phyloP scores from a whole-genome alignment of 1,139 yeast species.

The Waltiozyma sp. region DNA sequence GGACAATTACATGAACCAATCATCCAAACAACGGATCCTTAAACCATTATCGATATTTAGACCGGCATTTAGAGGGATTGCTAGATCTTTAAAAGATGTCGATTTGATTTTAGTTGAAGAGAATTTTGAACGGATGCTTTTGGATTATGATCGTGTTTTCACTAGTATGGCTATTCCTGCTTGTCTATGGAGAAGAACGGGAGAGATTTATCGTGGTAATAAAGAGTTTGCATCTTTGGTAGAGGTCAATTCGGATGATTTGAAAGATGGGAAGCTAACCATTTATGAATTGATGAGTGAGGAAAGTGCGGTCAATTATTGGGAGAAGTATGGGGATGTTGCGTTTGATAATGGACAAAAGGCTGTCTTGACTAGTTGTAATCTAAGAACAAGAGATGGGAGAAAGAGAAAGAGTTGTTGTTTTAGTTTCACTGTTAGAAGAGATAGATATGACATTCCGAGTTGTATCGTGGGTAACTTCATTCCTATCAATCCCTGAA shows the following conservation, averaged over 20 bases:
- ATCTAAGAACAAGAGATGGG: slow-evolving; percentile 75
- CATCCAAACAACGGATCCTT: slow-evolving; percentile 77
- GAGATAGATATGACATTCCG: slow-evolving; percentile 91
- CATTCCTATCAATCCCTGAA: slow-evolving; percentile 49
- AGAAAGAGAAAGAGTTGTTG: slow-evolving; percentile 78
- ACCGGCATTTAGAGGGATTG: slow-evolving; percentile 92
- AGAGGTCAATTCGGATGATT: slow-evolving; percentile 84
- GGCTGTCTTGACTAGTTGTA: slow-evolving; percentile 89
- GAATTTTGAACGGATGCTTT: slow-evolving; percentile 83
- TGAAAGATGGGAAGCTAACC: slow-evolving; percentile 86
- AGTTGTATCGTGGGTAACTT: slow-evolving; percentile 95
- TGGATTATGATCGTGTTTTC: slow-evolving; percentile 91
- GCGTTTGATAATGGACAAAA: slow-evolving; percentile 95
- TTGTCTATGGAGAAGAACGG: slow-evolving; percentile 94
- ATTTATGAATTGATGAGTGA: slow-evolving; percentile 93
- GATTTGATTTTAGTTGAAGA: slow-evolving; percentile 91
- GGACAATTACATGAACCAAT: slow-evolving; percentile 86
- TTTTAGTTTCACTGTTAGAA: slow-evolving; percentile 84
- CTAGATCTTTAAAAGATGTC: slow-evolving; percentile 80
- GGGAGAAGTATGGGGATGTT: slow-evolving; percentile 96
- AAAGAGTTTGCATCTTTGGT: slow-evolving; percentile 93
- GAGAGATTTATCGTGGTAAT: slow-evolving; percentile 91
- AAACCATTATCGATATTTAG: slow-evolving; percentile 80
- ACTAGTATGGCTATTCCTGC: slow-evolving; percentile 98
- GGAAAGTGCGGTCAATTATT: slow-evolving; percentile 93